Evolutionary conservation across 768 basidiomycete genomes (phyloP), one percentile per base, ranked within the genome.

Genomic region (Agaricus subrufescens): DNA sequence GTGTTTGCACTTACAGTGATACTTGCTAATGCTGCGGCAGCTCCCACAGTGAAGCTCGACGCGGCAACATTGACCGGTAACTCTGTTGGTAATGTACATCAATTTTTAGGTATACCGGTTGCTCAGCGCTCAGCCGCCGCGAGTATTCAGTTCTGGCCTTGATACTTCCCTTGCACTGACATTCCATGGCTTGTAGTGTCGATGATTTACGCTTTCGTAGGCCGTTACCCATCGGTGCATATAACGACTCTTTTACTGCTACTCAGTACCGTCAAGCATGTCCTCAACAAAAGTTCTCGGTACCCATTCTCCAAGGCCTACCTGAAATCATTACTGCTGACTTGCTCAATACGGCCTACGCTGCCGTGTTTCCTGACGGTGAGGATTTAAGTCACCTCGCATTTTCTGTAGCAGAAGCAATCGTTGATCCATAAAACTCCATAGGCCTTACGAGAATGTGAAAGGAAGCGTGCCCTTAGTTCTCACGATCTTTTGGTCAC

Each of bases 81-180:
- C 31, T 31, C 31, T 31, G 31, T 10, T 4, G 31, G 31, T 31
- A 10, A 31, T 31, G 31, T 31, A 4, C 31, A 31, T 31, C 31
- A 31, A 31, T 31, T 31, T 31, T 31, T 31, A 10, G 80, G 81
- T 1, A 79, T 84, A 38, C 82, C 81, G 1, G 83, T 78, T 52
- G 82, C 79, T 15, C 60, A 75, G 62, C 76, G 82, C 79, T 15
- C 60, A 75, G 62, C 76, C 82, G 26, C 80, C 81, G 82, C 83
- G 57, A 58, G 77, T 63, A 19, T 19, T 19, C 19, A 19, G 19
- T 19, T 19, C 19, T 19, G 19, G 19, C 19, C 38, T 29, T 9
- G 49, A 2, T 11, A 30, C 15, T n/a, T 44, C 52, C 2, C 2
- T 8, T 34, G 19, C 46, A 26, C 46, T 34, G 12, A 52, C 23